Percentiles rank a stretch among this genome's conserved stretches.
These are phyloP conservation scores for Paecilomyces formosus DNA, from an alignment of 2,329 filamentous ascomycete genomes.

Conservation along the genomic window DNA sequence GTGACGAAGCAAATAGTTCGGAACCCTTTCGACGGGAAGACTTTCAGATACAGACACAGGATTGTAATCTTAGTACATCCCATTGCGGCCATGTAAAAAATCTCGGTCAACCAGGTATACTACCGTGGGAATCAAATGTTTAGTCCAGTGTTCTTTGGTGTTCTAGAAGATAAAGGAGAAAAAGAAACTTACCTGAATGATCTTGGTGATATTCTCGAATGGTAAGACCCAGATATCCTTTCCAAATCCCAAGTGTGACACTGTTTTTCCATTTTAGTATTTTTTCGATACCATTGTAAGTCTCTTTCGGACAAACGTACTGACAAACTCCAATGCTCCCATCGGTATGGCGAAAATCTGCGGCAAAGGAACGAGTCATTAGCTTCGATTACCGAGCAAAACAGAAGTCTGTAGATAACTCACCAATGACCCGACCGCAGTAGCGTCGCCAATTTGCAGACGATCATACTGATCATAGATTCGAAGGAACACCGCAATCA, in stretches of 20 bases:
- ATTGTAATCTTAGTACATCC: constrained; percentile 46
- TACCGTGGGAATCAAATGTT: not conserved
- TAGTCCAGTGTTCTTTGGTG: not conserved
- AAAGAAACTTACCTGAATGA: not conserved
- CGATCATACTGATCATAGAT: constrained; percentile 1
- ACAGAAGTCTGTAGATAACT: not conserved
- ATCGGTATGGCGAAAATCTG: constrained; percentile 7
- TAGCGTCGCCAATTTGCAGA: not conserved
- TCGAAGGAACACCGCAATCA: constrained; percentile 6
- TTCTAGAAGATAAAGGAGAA: not conserved
- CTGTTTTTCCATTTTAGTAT: not conserved
- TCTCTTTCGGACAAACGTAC: constrained; percentile 1
- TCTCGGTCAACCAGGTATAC: constrained; percentile 19
- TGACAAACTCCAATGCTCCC: constrained; percentile 7
- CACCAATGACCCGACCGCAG: not conserved
- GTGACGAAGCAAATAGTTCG: constrained; percentile 38
- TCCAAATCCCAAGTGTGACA: not conserved
- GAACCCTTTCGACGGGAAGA: constrained; percentile 41
- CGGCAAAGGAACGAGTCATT: not conserved
- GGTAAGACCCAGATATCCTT: not conserved
- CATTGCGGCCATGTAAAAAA: constrained; percentile 42
- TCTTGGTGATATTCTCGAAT: not conserved
- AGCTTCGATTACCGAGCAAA: not conserved
- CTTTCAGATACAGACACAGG: constrained; percentile 49
- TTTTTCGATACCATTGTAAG: not conserved